Conservation (phyloP, 805 yeast genomes). For the Candida saitoana region DNA sequence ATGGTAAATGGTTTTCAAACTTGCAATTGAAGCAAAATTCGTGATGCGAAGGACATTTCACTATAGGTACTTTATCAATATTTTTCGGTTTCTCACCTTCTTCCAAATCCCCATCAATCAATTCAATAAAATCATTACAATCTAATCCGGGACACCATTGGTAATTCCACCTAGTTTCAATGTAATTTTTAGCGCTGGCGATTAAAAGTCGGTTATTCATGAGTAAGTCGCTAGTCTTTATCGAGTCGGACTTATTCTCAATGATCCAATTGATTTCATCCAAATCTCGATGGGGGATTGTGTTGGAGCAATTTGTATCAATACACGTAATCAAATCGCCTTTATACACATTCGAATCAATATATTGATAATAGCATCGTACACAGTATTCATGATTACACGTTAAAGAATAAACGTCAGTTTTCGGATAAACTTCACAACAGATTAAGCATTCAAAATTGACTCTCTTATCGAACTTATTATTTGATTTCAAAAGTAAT, state of each 20-base stretch:
- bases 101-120: constrained; percentile 12
- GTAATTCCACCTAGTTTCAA: constrained; percentile 46
- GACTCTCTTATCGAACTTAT: constrained; percentile 9
- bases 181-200: constrained; percentile 45
- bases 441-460: constrained; percentile 63
- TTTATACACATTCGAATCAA: constrained; percentile 38
- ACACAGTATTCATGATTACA: constrained; percentile 74
- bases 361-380: constrained; percentile 62
- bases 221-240: constrained; percentile 14
- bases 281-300: constrained; percentile 42
- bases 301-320: constrained; percentile 47
- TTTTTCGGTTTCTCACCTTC: constrained; percentile 3
- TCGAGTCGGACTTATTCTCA: constrained; percentile 7
- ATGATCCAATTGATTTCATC: constrained; percentile 12
- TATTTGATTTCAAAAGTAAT: constrained; percentile 11
- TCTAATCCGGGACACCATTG: constrained; percentile 87
- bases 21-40: constrained; percentile 77
- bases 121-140: constrained; percentile 57
- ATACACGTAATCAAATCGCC: constrained; percentile 63
- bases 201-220: constrained; percentile 30
- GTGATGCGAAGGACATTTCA: constrained; percentile 61
- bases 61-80: constrained; percentile 53
- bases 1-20: constrained; percentile 74
- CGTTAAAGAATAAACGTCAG: constrained; percentile 44
- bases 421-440: constrained; percentile 47